These are phyloP conservation scores for Salvia rosmarinus DNA, from an alignment of 257 asterid species.

Conservation along the genomic window DNA sequence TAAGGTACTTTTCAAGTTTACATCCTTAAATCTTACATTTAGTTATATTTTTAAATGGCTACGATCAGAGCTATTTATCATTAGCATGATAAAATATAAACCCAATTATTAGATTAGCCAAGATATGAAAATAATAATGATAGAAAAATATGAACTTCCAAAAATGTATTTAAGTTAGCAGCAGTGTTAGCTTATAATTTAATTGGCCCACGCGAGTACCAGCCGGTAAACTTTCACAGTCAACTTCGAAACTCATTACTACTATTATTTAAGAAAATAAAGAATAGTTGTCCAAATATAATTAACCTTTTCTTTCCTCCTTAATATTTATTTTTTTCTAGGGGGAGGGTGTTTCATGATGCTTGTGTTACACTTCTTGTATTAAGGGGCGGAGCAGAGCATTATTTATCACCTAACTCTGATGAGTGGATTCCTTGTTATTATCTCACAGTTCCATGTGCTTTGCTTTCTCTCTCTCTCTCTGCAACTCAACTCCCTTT, in stretches of 20 bases:
- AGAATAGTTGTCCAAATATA: background rate
- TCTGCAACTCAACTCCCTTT: constrained; percentile 30
- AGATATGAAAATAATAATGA: no score
- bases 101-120: no score
- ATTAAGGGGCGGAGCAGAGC: background rate
- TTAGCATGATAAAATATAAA: no score
- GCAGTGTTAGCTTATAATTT: no score
- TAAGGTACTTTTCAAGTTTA: no score
- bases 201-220: background rate
- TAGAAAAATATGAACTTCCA: no score
- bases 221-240: constrained; percentile 40
- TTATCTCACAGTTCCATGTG: constrained; percentile 43
- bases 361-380: constrained; percentile 36
- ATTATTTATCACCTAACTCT: constrained; percentile 45
- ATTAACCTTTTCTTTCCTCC: no score
- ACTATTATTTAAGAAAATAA: background rate
- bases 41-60: no score
- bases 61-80: no score
- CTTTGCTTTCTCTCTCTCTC: constrained; percentile 19
- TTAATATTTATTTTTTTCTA: background rate
- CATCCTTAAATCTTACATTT: no score
- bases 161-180: background rate
- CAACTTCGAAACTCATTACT: constrained; percentile 26
- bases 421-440: constrained; percentile 47
- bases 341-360: background rate